Evolutionary conservation across 75 land plant genomes (phyloP), one percentile per base, ranked within the genome.

Genomic region (Chamaecyparis obtusa): DNA sequence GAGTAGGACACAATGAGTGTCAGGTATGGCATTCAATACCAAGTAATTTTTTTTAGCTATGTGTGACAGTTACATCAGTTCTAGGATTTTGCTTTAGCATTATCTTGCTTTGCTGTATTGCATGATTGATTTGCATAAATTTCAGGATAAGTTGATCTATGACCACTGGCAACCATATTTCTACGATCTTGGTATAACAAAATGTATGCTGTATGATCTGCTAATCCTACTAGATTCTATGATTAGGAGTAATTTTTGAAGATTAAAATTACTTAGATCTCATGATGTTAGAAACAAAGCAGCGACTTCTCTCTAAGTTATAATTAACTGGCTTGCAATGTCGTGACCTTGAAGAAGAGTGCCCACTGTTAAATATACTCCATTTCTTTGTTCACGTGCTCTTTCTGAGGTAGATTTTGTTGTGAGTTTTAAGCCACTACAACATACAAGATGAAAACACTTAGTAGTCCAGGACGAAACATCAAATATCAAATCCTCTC

Each of bases 1-100:
- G 93, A 54, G 57, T 77, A 64, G 93, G 92, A 39, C 92, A 92
- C 55, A 92, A 87, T 0, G 93, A 88, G 44, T 92, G 93, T 64
- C 93, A 92, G 93, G 93, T 92, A 83, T 77, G 78, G 39, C 27
- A 21, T 57, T 17, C 33, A 71, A 71, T 30, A 71, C n/a, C 13
- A 71, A 67, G 75, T 11, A 17, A 71, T 71, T 27, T 71, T 30
- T 71, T 30, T 30, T 71, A 30, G 35, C 11, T 27, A 32, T 27
- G 1, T 10, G 10, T 0, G 35, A 57, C 64, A 21, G 4, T 21
- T 64, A 1, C 27, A 64, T 64, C n/a, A 24, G 1, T 64, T 64
- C 8, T 24, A 64, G 51, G 46, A 30, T 39, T 81, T 21, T 24
- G 51, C 49, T 46, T 46, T 14, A n/a, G 51, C 10, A 81, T 27